Conservation (phyloP, 2,329 filamentous ascomycete species). For the Talaromyces sp. region DNA sequence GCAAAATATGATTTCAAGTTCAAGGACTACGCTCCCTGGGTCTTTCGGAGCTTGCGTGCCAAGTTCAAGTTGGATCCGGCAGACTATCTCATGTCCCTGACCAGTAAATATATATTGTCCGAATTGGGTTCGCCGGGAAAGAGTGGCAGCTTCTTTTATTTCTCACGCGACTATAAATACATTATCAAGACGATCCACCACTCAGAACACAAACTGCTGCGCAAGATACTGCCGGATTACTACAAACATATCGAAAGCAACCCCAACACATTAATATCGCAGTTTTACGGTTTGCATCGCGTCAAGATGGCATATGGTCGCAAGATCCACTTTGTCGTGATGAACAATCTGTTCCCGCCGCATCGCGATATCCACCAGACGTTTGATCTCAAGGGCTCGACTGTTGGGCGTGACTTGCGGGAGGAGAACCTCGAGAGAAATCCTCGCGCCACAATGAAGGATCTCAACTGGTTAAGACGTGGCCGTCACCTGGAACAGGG, state of each 20-base stretch:
- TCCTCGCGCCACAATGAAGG: slow-evolving; percentile 88
- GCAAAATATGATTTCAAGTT: slow-evolving; percentile 99
- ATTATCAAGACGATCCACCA: slow-evolving; percentile 99
- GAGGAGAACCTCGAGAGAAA: slow-evolving; percentile 87
- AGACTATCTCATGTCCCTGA: slow-evolving; percentile 96
- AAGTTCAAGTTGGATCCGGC: slow-evolving; percentile 91
- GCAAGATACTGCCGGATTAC: slow-evolving; percentile 69
- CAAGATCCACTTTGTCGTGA: slow-evolving; percentile 99
- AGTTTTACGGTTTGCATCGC: slow-evolving; percentile 94
- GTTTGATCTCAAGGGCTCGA: slow-evolving; percentile 95
- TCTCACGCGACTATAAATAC: slow-evolving; percentile 98
- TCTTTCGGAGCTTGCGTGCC: slow-evolving; percentile 85
- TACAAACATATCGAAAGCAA: slow-evolving; percentile 90
- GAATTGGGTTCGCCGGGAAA: slow-evolving; percentile 96
- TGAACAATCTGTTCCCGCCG: slow-evolving; percentile 98
- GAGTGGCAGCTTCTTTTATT: slow-evolving; percentile 99
- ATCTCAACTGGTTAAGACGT: slow-evolving; percentile 90
- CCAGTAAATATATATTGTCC: slow-evolving; percentile 96
- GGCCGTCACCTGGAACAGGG: slow-evolving; percentile 84
- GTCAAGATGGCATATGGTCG: slow-evolving; percentile 98
- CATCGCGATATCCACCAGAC: slow-evolving; percentile 97
- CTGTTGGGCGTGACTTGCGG: slow-evolving; percentile 83
- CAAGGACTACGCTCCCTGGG: slow-evolving; percentile 99
- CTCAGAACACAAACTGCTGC: slow-evolving; percentile 60
- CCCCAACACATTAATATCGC: slow-evolving; percentile 92